These are phyloP conservation scores for Punica granatum DNA, from an alignment of 345 rosid genomes.

Conservation along the genomic window DNA sequence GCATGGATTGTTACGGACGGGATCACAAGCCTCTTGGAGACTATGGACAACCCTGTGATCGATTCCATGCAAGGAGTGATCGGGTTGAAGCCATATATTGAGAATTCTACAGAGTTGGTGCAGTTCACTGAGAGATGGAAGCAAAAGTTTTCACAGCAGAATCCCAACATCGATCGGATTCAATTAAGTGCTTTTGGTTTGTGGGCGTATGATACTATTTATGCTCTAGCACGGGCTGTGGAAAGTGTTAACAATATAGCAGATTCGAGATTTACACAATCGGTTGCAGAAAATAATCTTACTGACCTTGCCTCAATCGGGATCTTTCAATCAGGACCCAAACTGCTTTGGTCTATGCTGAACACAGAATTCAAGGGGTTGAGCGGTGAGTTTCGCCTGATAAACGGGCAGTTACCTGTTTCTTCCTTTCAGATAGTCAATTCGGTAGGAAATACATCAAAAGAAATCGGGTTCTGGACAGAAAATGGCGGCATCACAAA, in stretches of 20 bases:
- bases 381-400: constrained; percentile 29
- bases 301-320: constrained; percentile 8
- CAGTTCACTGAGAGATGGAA: constrained; percentile 24
- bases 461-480: constrained; percentile 37
- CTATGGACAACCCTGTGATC: background rate
- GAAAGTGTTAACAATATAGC: constrained; percentile 1
- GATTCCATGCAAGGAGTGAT: constrained; percentile 37
- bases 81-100: constrained; percentile 24
- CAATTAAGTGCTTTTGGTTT: constrained; percentile 19
- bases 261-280: constrained; percentile 1
- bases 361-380: constrained; percentile 26
- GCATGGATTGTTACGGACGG: constrained; percentile 44
- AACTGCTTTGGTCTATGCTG: constrained; percentile 14
- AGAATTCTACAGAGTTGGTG: constrained; percentile 9
- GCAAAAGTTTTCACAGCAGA: constrained; percentile 12
- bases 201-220: constrained; percentile 23
- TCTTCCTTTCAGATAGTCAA: constrained; percentile 39
- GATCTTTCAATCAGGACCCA: constrained; percentile 18
- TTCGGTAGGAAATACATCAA: constrained; percentile 18
- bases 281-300: background rate
- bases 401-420: constrained; percentile 24
- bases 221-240: constrained; percentile 5
- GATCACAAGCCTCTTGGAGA: constrained; percentile 8
- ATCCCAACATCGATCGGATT: constrained; percentile 7
- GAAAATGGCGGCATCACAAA: constrained; percentile 6